Conservation (phyloP, 179 eudicot species). For the Actinidia arguta region DNA sequence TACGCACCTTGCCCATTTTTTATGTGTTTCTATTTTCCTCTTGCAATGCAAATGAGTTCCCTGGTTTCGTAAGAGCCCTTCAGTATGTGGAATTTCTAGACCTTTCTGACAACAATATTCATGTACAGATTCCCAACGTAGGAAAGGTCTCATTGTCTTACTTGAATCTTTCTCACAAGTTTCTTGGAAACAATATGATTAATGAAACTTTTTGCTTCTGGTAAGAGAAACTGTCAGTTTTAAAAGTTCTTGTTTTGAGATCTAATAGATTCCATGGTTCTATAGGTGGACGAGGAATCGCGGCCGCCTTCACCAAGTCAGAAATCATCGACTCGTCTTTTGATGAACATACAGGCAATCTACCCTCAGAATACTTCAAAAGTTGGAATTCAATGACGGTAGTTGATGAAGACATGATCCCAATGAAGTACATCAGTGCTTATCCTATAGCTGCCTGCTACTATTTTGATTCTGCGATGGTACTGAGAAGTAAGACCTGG, state of each 20-base stretch:
- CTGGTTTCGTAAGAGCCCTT: background rate
- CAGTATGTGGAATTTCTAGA: background rate
- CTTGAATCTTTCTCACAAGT: background rate
- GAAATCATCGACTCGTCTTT: constrained; percentile 12
- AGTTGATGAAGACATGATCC: background rate
- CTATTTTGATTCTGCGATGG: constrained; percentile 12
- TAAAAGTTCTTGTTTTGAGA: constrained; percentile 19
- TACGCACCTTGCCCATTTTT: background rate
- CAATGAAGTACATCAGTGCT: background rate
- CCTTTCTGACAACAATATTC: constrained; percentile 10
- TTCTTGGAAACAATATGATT: constrained; percentile 11
- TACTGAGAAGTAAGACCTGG: background rate
- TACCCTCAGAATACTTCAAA: constrained; percentile 12
- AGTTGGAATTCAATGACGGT: constrained; percentile 16
- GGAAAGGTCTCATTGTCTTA: background rate
- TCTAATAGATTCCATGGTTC: constrained; percentile 17
- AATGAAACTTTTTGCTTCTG: constrained; percentile 13
- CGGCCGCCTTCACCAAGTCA: background rate
- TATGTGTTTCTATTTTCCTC: background rate
- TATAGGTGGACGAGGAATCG: background rate
- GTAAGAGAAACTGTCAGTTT: background rate
- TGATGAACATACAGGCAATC: constrained; percentile 16
- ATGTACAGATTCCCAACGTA: background rate
- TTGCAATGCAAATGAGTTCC: background rate
- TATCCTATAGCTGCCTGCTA: too few species aligned